Percentiles rank a stretch among this genome's conserved stretches.
Evolutionary conservation across 148 eudicot genomes (phyloP).

Genomic region (Silene uniflora): DNA sequence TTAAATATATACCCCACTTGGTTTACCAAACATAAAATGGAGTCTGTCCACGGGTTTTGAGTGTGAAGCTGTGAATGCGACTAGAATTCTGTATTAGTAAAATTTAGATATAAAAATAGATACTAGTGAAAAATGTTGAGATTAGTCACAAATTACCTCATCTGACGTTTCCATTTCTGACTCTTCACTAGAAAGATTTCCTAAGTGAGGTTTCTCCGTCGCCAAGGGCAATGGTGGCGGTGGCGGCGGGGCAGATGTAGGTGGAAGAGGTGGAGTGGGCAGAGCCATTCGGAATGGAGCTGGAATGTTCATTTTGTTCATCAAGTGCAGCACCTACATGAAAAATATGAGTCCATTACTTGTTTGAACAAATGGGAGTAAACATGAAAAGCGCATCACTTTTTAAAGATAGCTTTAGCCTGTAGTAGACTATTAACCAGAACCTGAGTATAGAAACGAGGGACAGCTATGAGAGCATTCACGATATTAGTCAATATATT

Average conservation of each 20-base stretch:
- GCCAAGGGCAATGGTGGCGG: slow-evolving; percentile 55
- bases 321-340: slow-evolving; percentile 79
- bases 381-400: not conserved
- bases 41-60: not conserved
- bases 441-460: slow-evolving; percentile 93
- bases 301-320: slow-evolving; percentile 99
- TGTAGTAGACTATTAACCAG: not conserved
- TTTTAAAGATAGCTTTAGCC: not conserved
- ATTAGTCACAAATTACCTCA: slow-evolving; percentile 48
- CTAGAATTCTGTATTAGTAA: not conserved
- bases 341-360: not conserved
- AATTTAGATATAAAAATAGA: not conserved
- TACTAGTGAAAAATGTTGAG: not conserved
- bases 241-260: slow-evolving; percentile 58
- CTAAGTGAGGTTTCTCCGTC: slow-evolving; percentile 37
- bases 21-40: no score
- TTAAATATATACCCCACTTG: no score
- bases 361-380: not conserved
- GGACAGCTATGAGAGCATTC: slow-evolving; percentile 96
- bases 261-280: slow-evolving; percentile 90
- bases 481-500: slow-evolving; percentile 85
- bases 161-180: slow-evolving; percentile 96
- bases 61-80: not conserved
- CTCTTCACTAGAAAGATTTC: slow-evolving; percentile 64
- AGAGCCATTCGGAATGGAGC: slow-evolving; percentile 95